A percentile compares a stretch with the other conserved stretches of the same genome.
These are phyloP conservation scores for Fusarium sp. DNA, from an alignment of 2,329 filamentous ascomycete genomes.

Conservation along the genomic window DNA sequence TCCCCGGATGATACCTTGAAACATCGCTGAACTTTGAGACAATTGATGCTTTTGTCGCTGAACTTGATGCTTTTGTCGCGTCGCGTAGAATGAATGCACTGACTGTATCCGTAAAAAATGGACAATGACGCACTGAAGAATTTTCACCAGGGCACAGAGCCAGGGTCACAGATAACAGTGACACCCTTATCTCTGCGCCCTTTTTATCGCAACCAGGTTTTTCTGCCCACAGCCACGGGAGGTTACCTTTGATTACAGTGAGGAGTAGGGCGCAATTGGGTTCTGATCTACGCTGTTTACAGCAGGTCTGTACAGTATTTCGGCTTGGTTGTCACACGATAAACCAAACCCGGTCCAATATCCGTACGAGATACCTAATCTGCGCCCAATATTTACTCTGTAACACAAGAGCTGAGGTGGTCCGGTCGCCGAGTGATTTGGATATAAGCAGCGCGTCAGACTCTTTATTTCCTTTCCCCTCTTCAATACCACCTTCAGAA, in stretches of 20 bases:
- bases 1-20: constrained; percentile 27
- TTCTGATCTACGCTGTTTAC: constrained; percentile 2
- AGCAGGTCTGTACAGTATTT: constrained; percentile 30
- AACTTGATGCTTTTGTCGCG: not conserved
- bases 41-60: not conserved
- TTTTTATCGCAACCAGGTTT: too few species aligned
- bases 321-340: constrained; percentile 27
- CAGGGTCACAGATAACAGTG: constrained; percentile 36
- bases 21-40: not conserved
- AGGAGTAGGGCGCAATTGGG: constrained; percentile 5
- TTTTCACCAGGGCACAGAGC: not conserved
- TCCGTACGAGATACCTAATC: constrained; percentile 17
- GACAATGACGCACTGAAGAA: not conserved
- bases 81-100: not conserved
- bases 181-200: constrained; percentile 34
- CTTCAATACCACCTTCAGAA: not conserved
- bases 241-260: not conserved
- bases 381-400: not conserved
- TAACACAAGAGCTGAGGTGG: constrained; percentile 11
- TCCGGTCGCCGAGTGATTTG: constrained; percentile 21
- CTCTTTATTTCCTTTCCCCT: not conserved
- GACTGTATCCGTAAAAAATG: not conserved
- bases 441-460: constrained; percentile 32
- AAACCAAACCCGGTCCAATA: not conserved
- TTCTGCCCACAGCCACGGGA: too few species aligned